phyloP scores from a whole-genome alignment of 768 basidiomycete genomes.

The Tylopilus intermedius region DNA sequence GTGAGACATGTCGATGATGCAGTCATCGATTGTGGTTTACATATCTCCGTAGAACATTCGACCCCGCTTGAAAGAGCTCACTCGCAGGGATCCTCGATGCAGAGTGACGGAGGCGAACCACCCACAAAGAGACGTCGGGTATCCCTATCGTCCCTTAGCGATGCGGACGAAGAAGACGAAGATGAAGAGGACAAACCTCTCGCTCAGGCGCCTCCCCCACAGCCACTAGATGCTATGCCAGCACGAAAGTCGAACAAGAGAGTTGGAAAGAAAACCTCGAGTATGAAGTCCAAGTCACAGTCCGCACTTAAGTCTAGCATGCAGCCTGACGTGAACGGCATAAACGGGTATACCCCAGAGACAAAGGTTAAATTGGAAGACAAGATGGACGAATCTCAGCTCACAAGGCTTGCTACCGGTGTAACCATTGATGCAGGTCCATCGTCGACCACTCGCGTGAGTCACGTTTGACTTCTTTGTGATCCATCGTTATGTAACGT shows the following conservation, averaged over 20 bases:
- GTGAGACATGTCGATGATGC: slow-evolving; percentile 31
- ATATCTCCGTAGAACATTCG: slow-evolving; percentile 20
- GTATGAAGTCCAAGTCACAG: slow-evolving; percentile 57
- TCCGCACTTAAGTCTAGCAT: slow-evolving; percentile 44
- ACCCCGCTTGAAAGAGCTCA: slow-evolving; percentile 17
- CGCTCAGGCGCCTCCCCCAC: slow-evolving; percentile 38
- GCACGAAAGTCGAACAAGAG: slow-evolving; percentile 35
- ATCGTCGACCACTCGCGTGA: slow-evolving; percentile 43
- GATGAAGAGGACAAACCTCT: slow-evolving; percentile 56
- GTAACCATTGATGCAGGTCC: slow-evolving; percentile 68
- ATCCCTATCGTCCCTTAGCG: slow-evolving; percentile 53
- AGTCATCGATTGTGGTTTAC: slow-evolving; percentile 1
- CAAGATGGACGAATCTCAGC: slow-evolving; percentile 71
- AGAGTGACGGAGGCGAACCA: slow-evolving; percentile 43
- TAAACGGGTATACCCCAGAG: slow-evolving; percentile 47
- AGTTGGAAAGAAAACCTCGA: slow-evolving; percentile 52
- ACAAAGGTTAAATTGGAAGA: slow-evolving; percentile 68
- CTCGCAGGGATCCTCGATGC: slow-evolving; percentile 38
- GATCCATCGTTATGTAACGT: neutral
- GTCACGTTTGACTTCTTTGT: slow-evolving; percentile 14
- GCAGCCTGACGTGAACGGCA: slow-evolving; percentile 39
- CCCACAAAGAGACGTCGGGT: slow-evolving; percentile 50
- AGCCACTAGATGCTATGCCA: slow-evolving; percentile 25
- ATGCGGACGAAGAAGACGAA: slow-evolving; percentile 34
- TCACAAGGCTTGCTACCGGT: slow-evolving; percentile 73